These are phyloP conservation scores for Entelexis paramagnoliae DNA, from an alignment of 1,139 yeast species.

Conservation along the genomic window DNA sequence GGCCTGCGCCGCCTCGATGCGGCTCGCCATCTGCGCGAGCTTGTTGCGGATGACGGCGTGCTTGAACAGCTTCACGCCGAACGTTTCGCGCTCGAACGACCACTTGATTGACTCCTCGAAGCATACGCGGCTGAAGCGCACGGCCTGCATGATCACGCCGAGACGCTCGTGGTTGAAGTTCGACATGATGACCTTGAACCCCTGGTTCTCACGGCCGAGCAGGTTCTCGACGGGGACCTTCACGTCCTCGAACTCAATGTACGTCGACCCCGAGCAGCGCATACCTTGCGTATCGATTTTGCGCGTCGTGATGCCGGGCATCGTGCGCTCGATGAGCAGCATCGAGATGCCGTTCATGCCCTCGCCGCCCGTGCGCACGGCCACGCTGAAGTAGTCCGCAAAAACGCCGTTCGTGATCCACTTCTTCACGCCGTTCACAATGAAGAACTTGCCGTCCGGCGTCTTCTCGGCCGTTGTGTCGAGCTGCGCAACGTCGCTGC, in stretches of 20 bases:
- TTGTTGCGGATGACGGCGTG: conserved; percentile 38
- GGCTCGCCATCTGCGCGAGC: conserved; percentile 37
- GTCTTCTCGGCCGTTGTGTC: conserved; percentile 35
- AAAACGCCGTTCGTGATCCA: conserved; percentile 40
- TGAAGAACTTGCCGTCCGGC: conserved; percentile 36
- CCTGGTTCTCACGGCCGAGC: conserved; percentile 37
- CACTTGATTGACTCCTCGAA: conserved; percentile 37
- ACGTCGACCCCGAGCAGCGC: conserved; percentile 35
- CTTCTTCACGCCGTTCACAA: conserved; percentile 39
- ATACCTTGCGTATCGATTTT: conserved; percentile 37
- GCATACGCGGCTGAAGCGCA: conserved; percentile 36
- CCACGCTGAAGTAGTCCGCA: conserved; percentile 38
- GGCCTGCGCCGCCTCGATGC: conserved; percentile 34
- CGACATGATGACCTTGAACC: conserved; percentile 38
- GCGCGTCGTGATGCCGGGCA: conserved; percentile 35
- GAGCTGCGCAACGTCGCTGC: conserved; percentile 38
- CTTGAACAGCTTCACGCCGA: conserved; percentile 36
- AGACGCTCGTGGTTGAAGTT: conserved; percentile 40
- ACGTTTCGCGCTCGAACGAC: conserved; percentile 37
- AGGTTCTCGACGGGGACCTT: conserved; percentile 39
- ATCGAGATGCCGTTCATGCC: conserved; percentile 38
- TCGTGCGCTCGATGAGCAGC: conserved; percentile 34
- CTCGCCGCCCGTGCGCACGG: conserved; percentile 38
- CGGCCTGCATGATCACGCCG: conserved; percentile 36
- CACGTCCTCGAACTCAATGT: conserved; percentile 37